Evolutionary conservation across 805 yeast genomes (phyloP), one percentile per base, ranked within the genome.

Genomic region (Priceomyces carsonii): DNA sequence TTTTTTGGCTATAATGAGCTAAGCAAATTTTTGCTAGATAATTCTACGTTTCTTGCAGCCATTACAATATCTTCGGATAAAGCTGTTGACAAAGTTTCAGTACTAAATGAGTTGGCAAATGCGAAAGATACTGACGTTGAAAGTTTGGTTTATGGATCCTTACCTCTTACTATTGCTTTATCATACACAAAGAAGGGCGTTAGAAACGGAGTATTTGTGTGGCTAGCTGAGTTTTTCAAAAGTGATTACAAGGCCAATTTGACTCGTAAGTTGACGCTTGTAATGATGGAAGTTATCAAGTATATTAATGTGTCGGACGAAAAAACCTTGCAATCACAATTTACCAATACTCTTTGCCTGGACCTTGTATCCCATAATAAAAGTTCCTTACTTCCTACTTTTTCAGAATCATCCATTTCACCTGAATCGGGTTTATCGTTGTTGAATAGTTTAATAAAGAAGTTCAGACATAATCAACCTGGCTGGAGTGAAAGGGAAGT

Each of bases 161-260:
- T 73, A 5, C 54, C 75, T 0, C 36, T 58, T n/a, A 45, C 66
- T 0, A 55, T 79, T 1, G 68, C 82, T 0, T 44, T 77, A 14
- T 56, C 77, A 0, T 75, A 59, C 42, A 53, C 74, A 0, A 53
- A 51, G 9, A 52, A 51, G 21, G 78, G 79, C 0, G 32, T 53
- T 1, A 48, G 72, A 37, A 53, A 59, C 33, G 56, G 55, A 4
- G 47, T 69, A 0, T 63, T 59, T 22, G 49, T 44, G 4, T 21
- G 25, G 6, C 20, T 48, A 41, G 24, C 41, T 12, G 8, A 24
- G 2, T 14, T 37, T 4, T 45, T 61, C 16, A 50, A 50, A n/a
- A 43, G 45, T 1, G 21, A 29, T 3, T 60, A 48, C 33, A 54
- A 50, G 25, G 24, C 26, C 3, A 59, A 58, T 10, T 36, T 62